A percentile compares a stretch with the other conserved stretches of the same genome.
phyloP scores from a whole-genome alignment of 2,329 filamentous ascomycete species.

The Hymenoscyphus scutula region DNA sequence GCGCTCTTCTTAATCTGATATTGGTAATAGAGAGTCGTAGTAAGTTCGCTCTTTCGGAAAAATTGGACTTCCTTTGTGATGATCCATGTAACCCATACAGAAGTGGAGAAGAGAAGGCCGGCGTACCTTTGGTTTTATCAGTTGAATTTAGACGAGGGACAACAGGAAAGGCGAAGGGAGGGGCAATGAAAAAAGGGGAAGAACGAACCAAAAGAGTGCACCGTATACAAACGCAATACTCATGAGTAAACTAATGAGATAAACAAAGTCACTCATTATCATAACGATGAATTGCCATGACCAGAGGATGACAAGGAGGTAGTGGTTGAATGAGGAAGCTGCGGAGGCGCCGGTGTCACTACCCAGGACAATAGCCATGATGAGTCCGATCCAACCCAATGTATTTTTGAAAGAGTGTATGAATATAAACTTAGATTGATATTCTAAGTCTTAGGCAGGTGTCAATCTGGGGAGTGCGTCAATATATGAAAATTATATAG shows the following conservation, averaged over 20 bases:
- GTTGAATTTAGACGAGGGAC: background rate
- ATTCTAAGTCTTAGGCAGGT: no score
- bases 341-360: background rate
- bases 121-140: background rate
- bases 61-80: background rate
- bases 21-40: background rate
- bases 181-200: no score
- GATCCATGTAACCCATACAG: background rate
- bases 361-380: constrained; percentile 9
- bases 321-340: background rate
- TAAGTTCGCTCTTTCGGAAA: background rate
- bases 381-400: no score
- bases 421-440: no score
- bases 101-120: background rate
- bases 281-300: background rate
- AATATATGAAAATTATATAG: background rate
- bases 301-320: constrained; percentile 7
- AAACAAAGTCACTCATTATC: background rate
- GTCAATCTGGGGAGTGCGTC: no score
- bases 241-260: background rate
- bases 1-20: background rate
- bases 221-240: background rate
- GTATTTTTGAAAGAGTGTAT: no score
- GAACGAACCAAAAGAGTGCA: background rate
- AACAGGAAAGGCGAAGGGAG: background rate